Base-by-base conservation (phyloP, 768 basidiomycete genomes). In the Amanita polypyramis region DNA sequence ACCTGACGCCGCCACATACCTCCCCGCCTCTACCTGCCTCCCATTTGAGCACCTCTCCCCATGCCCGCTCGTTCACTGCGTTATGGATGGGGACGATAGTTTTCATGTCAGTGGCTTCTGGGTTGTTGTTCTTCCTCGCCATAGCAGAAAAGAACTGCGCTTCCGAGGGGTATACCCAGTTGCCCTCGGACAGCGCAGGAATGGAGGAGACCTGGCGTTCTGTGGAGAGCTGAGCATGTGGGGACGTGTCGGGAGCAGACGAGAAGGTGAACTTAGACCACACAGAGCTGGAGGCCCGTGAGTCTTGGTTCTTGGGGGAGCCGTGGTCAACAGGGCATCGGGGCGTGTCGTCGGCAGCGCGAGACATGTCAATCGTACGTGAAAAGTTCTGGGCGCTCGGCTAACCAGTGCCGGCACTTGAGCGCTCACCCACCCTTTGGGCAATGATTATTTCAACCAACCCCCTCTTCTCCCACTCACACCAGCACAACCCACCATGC, bases 141-240 rank as follows among this genome's bases (percentile, higher is more conserved):
- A 99, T 93, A 15, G 96, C 95, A n/a, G 86, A 74, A 65, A 87
- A 98, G 74, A 99, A 99, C 66, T 97, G 95, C n/a, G 86, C 80
- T 62, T 97, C 91, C 15, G 95, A 97, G 19, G 96, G 96, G 65
- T 99, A 99, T 41, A 96, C 87, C 96, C 96, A 99, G 49, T 91
- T 84, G 36, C 73, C 74, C 42, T 79, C 78, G 35, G 71, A 65
- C 15, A 68, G 61, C 57, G 82, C 79, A 14, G 95, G 95, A 60
- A 98, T 98, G 21, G 89, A 87, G 5, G 93, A 96, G 23, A 76
- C 72, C 62, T 90, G 84, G 53, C 95, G 81, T 5, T 88, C 76
- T 11, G 66, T 72, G 2, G 89, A 85, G 43, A 94, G 72, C 15
- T 68, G 47, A 2, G 65, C 49, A 7, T 55, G 32, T 15, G 56